Percentiles rank a stretch among this genome's conserved stretches.
Conservation (phyloP, 2,329 filamentous ascomycete species). For the Lecanicillium sp. region DNA sequence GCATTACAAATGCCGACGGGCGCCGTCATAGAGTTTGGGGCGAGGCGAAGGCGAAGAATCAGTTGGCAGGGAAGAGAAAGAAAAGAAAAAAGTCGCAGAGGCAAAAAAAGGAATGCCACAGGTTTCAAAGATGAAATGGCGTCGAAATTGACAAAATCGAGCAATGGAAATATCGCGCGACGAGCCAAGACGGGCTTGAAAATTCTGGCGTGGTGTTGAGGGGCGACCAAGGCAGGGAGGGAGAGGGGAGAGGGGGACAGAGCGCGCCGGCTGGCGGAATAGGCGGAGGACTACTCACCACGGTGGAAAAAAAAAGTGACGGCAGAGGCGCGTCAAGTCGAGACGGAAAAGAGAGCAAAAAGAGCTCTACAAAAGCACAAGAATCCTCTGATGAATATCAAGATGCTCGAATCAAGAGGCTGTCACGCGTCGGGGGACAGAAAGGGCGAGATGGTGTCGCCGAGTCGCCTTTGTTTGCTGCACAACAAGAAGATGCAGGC, state of each 20-base stretch:
- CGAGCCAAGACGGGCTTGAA: background rate
- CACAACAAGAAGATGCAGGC: background rate
- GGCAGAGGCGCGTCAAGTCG: conserved; percentile 8
- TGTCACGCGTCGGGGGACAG: background rate
- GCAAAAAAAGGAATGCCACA: background rate
- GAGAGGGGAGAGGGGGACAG: conserved; percentile 1
- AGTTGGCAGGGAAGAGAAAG: background rate
- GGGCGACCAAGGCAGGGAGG: background rate
- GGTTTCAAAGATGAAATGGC: too few species aligned
- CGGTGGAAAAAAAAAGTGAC: background rate
- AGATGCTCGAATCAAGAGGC: background rate
- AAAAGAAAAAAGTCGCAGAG: background rate
- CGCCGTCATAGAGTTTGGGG: too few species aligned
- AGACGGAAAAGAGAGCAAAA: background rate
- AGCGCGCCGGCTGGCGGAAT: conserved; percentile 1
- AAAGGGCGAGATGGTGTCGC: conserved; percentile 7
- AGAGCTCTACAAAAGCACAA: too few species aligned
- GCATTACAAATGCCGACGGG: conserved; percentile 8
- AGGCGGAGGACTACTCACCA: conserved; percentile 1
- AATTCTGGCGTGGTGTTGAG: conserved; percentile 8
- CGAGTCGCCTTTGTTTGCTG: conserved; percentile 4
- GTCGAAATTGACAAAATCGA: too few species aligned
- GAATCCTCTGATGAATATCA: too few species aligned
- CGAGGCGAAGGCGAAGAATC: background rate
- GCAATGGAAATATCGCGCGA: background rate